A percentile compares a stretch with the other conserved stretches of the same genome.
phyloP scores from a whole-genome alignment of 139 green algal species.

The Chlamydomonas urium region DNA sequence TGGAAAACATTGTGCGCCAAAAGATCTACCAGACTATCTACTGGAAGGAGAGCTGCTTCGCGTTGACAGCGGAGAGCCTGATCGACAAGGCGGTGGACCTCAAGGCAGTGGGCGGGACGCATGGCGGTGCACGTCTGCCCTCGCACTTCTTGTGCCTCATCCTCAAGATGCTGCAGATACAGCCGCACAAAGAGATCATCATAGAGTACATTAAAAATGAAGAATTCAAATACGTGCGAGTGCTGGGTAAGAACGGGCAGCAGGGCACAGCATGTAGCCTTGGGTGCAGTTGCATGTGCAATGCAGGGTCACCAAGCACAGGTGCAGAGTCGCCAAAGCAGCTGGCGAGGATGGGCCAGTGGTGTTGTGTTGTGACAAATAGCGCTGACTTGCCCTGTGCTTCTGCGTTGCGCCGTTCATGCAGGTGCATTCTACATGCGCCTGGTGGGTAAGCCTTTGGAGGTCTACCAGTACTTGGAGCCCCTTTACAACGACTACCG shows the following conservation, averaged over 20 bases:
- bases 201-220: constrained; percentile 98
- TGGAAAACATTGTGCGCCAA: constrained; percentile 86
- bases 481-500: constrained; percentile 97
- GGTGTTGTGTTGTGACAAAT: too few species aligned
- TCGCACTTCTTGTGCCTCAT: constrained; percentile 93
- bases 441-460: constrained; percentile 78
- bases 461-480: constrained; percentile 97
- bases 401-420: too few species aligned
- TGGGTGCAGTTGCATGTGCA: too few species aligned
- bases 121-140: constrained; percentile 76
- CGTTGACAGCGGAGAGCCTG: constrained; percentile 86
- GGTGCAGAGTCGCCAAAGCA: too few species aligned
- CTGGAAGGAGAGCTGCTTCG: constrained; percentile 99
- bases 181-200: constrained; percentile 97
- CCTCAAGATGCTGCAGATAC: constrained; percentile 97
- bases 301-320: too few species aligned
- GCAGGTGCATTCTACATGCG: constrained; percentile 93
- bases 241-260: constrained; percentile 78
- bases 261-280: too few species aligned
- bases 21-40: constrained; percentile 93
- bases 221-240: constrained; percentile 93
- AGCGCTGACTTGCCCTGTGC: too few species aligned
- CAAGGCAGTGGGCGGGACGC: constrained; percentile 76
- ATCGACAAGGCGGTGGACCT: constrained; percentile 93
- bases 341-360: too few species aligned